phyloP scores from a whole-genome alignment of 768 basidiomycete species.

The Hypsizygus marmoreus region DNA sequence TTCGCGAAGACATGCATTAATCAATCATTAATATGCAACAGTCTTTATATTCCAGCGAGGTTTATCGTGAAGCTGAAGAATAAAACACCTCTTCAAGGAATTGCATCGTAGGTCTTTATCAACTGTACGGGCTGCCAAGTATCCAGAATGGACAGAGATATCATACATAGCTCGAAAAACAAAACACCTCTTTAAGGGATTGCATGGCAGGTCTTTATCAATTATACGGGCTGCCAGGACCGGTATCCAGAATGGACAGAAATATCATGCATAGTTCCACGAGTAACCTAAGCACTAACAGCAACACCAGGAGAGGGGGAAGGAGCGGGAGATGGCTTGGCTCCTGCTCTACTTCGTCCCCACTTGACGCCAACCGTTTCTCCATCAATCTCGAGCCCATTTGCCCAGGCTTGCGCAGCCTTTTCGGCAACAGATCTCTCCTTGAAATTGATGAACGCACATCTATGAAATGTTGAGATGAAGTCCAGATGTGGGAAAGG shows the following conservation, averaged over 20 bases:
- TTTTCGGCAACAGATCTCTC: conserved; percentile 81
- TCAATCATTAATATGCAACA: too few relatives aligned
- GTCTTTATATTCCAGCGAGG: too few relatives aligned
- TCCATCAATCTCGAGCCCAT: conserved; percentile 84
- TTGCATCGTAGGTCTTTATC: too few relatives aligned
- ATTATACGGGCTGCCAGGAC: background rate
- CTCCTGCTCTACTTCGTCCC: conserved; percentile 71
- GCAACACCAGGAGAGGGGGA: conserved; percentile 15
- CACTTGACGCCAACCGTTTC: conserved; percentile 78
- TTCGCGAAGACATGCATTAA: too few relatives aligned
- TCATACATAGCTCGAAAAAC: background rate
- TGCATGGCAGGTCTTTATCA: too few relatives aligned
- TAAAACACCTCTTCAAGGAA: background rate
- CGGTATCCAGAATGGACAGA: background rate
- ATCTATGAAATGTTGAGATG: conserved; percentile 45
- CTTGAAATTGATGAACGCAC: conserved; percentile 95
- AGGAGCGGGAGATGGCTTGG: conserved; percentile 32
- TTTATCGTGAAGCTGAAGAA: background rate
- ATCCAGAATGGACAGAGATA: conserved; percentile 1
- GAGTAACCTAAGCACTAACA: conserved; percentile 14
- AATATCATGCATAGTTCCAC: conserved; percentile 1
- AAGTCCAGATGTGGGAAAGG: background rate
- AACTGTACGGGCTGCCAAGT: background rate
- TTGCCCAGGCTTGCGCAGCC: conserved; percentile 89
- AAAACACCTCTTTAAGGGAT: background rate